A percentile compares a stretch with the other conserved stretches of the same genome.
Evolutionary conservation across 768 basidiomycete genomes (phyloP).

Genomic region (Clitopilus passeckerianus): DNA sequence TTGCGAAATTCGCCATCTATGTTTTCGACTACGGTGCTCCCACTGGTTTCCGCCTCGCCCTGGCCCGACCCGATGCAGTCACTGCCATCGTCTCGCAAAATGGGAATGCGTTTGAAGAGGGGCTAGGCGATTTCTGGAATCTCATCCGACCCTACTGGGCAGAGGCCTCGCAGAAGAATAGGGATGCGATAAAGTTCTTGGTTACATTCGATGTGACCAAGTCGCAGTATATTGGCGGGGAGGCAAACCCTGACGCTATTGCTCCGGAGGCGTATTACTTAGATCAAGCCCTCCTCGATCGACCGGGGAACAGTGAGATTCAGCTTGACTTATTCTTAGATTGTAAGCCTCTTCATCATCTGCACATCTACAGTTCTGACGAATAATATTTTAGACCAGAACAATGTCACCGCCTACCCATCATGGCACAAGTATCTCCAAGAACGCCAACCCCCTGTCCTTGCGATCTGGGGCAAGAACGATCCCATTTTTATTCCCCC

Average conservation of each 20-base stretch:
- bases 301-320: slow-evolving; percentile 31
- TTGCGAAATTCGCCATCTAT: slow-evolving; percentile 38
- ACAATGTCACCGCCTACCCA: slow-evolving; percentile 39
- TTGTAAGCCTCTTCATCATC: slow-evolving; percentile 9
- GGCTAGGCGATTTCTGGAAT: slow-evolving; percentile 36
- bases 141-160: slow-evolving; percentile 26
- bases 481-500: slow-evolving; percentile 37
- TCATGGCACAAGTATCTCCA: slow-evolving; percentile 38
- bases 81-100: slow-evolving; percentile 43
- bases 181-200: slow-evolving; percentile 18
- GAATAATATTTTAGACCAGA: slow-evolving; percentile 25
- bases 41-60: slow-evolving; percentile 30
- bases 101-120: slow-evolving; percentile 44
- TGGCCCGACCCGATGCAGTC: slow-evolving; percentile 34
- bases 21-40: slow-evolving; percentile 48
- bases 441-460: slow-evolving; percentile 30
- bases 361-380: not conserved
- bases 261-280: slow-evolving; percentile 35
- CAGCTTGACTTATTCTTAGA: slow-evolving; percentile 37
- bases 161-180: slow-evolving; percentile 18
- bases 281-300: slow-evolving; percentile 34
- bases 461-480: slow-evolving; percentile 45
- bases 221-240: slow-evolving; percentile 32
- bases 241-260: slow-evolving; percentile 26
- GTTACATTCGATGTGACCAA: slow-evolving; percentile 25